Base-by-base conservation (phyloP, 1,139 yeast species). In the Saccharomycopsis phalli region DNA sequence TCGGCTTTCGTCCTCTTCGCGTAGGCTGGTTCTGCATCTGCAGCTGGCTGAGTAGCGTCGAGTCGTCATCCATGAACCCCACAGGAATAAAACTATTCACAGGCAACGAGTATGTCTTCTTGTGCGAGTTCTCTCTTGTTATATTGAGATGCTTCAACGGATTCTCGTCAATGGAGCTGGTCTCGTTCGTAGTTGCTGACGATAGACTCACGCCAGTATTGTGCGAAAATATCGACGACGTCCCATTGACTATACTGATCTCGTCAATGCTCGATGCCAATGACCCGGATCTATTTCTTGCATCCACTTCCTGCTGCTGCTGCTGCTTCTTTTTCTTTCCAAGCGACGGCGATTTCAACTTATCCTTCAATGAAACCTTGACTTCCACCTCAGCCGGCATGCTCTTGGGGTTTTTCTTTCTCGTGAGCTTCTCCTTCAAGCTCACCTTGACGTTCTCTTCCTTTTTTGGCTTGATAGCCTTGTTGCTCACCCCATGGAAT, bases 1-100 rank as follows among this genome's bases (percentile, higher is more conserved):
- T 58, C 2, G 66, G 67, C 47, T 63, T 63, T 22, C 68, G 51
- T 13, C 68, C 68, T 19, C 46, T 26, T 17, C 48, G 27, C 34
- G 60, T 56, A 10, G 60, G 59, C 35, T 38, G 45, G 13, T 45
- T 40, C 11, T 21, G 29, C 13, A 32, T 17, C 21, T 21, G 22
- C 11, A 30, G 36, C 2, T n/a, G 32, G 11, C 6, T 17, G 27
- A 20, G 11, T 4, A 8, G 14, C n/a, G 34, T 16, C 13, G 11
- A 10, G 8, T 20, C 16, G n/a, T 13, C 33, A 5, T 30, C 33
- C n/a, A 10, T 26, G 29, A 26, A 26, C 4, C 33, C 33, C 8
- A 17, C 36, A 7, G 36, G 27, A n/a, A 14, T 25, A 13, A 37
- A 25, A 13, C 34, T 37, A 20, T 37, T 37, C 6, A 37, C 36